These are phyloP conservation scores for Aspergillus novoparasiticus DNA, from an alignment of 2,329 filamentous ascomycete genomes.

Conservation along the genomic window DNA sequence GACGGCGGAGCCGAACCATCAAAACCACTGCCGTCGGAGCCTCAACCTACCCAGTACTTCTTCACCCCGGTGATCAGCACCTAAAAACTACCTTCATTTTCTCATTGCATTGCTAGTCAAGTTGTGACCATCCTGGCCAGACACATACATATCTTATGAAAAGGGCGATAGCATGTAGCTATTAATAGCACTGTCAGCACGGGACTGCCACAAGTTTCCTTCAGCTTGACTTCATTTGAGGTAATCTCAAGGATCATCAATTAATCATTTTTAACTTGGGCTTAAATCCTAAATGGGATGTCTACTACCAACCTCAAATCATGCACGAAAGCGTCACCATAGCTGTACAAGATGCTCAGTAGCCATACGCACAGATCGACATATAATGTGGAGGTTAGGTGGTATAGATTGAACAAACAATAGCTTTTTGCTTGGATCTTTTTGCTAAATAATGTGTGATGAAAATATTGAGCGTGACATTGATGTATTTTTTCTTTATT, in stretches of 20 bases:
- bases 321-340: not conserved
- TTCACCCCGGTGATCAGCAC: not conserved
- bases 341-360: not conserved
- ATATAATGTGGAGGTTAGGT: not conserved
- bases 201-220: not conserved
- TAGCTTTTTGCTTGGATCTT: not conserved
- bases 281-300: not conserved
- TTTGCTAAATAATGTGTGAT: not conserved
- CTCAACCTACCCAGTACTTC: not conserved
- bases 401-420: not conserved
- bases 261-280: not conserved
- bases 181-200: not conserved
- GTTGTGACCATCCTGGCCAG: not conserved
- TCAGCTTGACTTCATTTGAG: not conserved
- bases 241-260: too few species aligned
- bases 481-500: not conserved
- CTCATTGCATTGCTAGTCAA: not conserved
- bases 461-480: not conserved
- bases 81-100: not conserved
- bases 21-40: not conserved
- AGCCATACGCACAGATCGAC: not conserved
- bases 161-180: not conserved
- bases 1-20: constrained; percentile 14
- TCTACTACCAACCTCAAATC: not conserved
- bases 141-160: not conserved